These are phyloP conservation scores for Xerocomellus chrysenteron DNA, from an alignment of 768 basidiomycete species.

Conservation along the genomic window DNA sequence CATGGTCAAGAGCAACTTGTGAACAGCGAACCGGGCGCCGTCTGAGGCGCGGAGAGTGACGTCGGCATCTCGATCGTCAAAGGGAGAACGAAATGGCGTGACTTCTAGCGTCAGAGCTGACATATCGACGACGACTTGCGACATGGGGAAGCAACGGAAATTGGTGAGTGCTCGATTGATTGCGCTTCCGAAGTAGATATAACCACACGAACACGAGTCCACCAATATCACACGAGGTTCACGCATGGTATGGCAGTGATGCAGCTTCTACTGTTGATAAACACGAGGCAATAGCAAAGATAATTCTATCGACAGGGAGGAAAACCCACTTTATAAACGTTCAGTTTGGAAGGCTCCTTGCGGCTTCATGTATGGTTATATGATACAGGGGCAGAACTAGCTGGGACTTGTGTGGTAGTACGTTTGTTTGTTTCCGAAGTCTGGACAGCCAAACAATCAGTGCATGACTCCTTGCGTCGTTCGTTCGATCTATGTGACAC, in stretches of 20 bases:
- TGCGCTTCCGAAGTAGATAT: conserved; percentile 28
- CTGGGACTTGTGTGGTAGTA: conserved; percentile 8
- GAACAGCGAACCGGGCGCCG: conserved; percentile 42
- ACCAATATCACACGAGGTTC: conserved; percentile 26
- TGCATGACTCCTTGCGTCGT: neutral
- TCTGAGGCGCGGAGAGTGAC: conserved; percentile 44
- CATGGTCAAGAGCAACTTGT: conserved; percentile 41
- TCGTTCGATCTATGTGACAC: conserved; percentile 13
- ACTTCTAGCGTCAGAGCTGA: conserved; percentile 31
- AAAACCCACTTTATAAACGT: neutral
- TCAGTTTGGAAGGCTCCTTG: conserved; percentile 23
- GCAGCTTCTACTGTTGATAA: conserved; percentile 18
- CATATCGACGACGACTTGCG: conserved; percentile 25
- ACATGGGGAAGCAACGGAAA: conserved; percentile 23
- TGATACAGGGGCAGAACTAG: neutral
- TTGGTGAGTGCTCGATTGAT: conserved; percentile 14
- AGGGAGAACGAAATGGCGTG: conserved; percentile 31
- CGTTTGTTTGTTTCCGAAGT: conserved; percentile 17
- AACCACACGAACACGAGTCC: conserved; percentile 17
- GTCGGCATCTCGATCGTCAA: conserved; percentile 42
- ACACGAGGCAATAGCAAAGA: conserved; percentile 23
- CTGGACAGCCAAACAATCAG: neutral
- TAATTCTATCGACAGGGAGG: neutral
- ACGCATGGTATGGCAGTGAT: conserved; percentile 25
- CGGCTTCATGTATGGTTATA: conserved; percentile 2